These are phyloP conservation scores for Backusella parvicylindrica DNA, from an alignment of 192 early-diverging fungal species.

Conservation along the genomic window DNA sequence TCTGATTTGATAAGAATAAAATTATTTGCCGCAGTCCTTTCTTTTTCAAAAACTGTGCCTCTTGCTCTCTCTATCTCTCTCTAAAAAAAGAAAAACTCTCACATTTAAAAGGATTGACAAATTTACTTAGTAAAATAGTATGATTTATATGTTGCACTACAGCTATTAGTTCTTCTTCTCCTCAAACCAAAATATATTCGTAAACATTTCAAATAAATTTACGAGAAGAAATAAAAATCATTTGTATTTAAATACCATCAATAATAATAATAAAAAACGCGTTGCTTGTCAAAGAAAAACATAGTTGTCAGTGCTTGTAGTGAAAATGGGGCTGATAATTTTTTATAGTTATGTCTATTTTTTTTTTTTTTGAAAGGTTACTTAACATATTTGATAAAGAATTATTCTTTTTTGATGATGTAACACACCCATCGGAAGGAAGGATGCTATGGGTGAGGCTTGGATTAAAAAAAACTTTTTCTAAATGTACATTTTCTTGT, in stretches of 20 bases:
- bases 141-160: background rate
- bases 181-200: background rate
- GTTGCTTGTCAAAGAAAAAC: background rate
- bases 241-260: background rate
- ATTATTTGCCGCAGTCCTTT: background rate
- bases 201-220: background rate
- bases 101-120: background rate
- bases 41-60: background rate
- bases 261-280: background rate
- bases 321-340: background rate
- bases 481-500: background rate
- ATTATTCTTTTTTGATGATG: background rate
- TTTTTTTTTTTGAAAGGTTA: background rate
- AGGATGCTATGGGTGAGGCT: background rate
- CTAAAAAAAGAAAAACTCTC: background rate
- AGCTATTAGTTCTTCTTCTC: background rate
- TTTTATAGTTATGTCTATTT: too few species aligned
- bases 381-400: background rate
- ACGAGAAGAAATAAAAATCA: background rate
- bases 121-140: background rate
- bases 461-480: background rate
- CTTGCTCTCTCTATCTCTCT: background rate
- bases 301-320: background rate
- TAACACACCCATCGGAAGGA: background rate
- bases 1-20: background rate